Conservation (phyloP, 441 rosid species). For the Populus hybrid region DNA sequence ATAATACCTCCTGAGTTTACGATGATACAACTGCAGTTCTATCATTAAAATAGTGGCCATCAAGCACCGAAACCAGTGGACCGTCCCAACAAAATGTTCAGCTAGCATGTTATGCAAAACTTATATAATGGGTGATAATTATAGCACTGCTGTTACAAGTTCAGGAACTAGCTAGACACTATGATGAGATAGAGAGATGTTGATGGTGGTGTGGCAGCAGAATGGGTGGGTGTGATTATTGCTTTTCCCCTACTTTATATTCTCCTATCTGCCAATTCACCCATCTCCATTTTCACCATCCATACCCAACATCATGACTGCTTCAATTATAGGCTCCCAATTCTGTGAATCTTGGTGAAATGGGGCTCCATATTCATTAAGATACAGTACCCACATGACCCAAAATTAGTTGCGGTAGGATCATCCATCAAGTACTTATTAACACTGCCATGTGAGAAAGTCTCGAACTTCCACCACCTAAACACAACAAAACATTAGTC, state of each 20-base stretch:
- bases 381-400: background rate
- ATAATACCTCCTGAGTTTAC: background rate
- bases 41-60: no score
- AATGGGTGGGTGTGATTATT: constrained; percentile 22
- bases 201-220: constrained; percentile 5
- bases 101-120: background rate
- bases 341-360: background rate
- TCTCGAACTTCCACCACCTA: background rate
- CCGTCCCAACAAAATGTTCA: background rate
- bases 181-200: constrained; percentile 3
- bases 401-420: background rate
- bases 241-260: no score
- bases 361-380: background rate
- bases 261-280: background rate
- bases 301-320: constrained; percentile 9
- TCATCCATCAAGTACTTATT: background rate
- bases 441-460: background rate
- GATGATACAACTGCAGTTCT: background rate
- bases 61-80: background rate
- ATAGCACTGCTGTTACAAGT: background rate
- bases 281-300: background rate
- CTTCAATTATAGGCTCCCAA: background rate
- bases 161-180: constrained; percentile 4
- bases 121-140: background rate
- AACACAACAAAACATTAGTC: background rate